These are phyloP conservation scores for Jaltomata sinuosa DNA, from an alignment of 257 asterid species.

Conservation along the genomic window DNA sequence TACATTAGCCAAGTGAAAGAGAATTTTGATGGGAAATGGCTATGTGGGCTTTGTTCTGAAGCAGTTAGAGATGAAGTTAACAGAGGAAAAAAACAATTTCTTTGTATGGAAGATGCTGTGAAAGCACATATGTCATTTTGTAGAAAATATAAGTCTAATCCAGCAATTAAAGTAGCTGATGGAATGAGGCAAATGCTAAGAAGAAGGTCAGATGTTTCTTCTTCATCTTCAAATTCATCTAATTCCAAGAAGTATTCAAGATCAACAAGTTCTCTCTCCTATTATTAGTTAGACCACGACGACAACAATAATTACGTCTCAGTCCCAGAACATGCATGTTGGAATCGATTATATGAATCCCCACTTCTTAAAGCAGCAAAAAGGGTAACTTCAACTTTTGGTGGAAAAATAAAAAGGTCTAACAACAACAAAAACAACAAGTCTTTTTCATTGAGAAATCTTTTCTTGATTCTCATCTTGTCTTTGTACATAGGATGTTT, in stretches of 20 bases:
- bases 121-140: conserved; percentile 85
- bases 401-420: conserved; percentile 8
- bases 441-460: neutral
- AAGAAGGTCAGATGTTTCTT: conserved; percentile 40
- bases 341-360: neutral
- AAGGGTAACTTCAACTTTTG: neutral
- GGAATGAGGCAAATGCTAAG: conserved; percentile 87
- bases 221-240: conserved; percentile 15
- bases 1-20: conserved; percentile 61
- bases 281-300: conserved; percentile 14
- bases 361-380: neutral
- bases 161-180: conserved; percentile 74
- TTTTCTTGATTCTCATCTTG: conserved; percentile 5
- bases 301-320: neutral
- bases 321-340: neutral
- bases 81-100: conserved; percentile 32
- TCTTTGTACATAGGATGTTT: conserved; percentile 29
- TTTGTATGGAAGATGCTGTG: conserved; percentile 57
- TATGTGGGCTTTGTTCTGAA: conserved; percentile 81
- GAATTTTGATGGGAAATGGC: conserved; percentile 79
- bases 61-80: conserved; percentile 74
- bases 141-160: conserved; percentile 59
- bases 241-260: conserved; percentile 44
- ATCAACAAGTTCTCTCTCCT: conserved; percentile 39
- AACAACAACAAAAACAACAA: neutral